Evolutionary conservation across 768 basidiomycete genomes (phyloP), one percentile per base, ranked within the genome.

Genomic region (Cantharellus anzutake): DNA sequence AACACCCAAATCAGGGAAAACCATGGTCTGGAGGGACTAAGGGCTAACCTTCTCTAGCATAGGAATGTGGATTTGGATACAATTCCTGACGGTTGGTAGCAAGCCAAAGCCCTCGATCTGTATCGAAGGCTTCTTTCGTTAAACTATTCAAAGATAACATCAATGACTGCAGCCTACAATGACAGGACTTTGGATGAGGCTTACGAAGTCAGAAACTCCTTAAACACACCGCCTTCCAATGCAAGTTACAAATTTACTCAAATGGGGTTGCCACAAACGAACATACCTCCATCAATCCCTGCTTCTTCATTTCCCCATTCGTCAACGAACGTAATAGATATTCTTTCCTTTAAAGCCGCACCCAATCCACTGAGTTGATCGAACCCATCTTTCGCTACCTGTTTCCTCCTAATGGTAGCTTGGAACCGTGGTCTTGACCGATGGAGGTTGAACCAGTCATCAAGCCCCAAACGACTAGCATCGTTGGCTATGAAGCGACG

Each of bases 151-250:
- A 35, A 29, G 4, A 3, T 2, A 42, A 29, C 20, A 11, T 48
- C 44, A 29, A 48, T 1, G 29, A 48, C 11, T 29, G 11, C 11
- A 29, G 44, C 11, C 11, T 11, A 48, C 29, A 11, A 48, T 48
- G 11, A 48, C 44, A 48, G 44, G 29, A 29, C 44, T 58, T 11
- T 29, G 20, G 42, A 42, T 14, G 39, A 37, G 2, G 65, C 73
- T 63, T 59, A 75, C 72, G 68, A 68, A 2, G 92, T 99, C 66
- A 98, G 79, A 65, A 98, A 96, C 69, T 98, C 96, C 69, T 98
- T 99, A 75, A 96, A 98, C 3, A 98, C 83, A 0, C 96, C 96
- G 2, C 96, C 93, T 94, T 0, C 93, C 94, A 16, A 84, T 82
- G 69, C 86, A 87, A 61, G 56, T 41, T 2, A 40, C 14, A 42